Evolutionary conservation across 805 yeast genomes (phyloP).

Genomic region (Blastobotrys attinorum): DNA sequence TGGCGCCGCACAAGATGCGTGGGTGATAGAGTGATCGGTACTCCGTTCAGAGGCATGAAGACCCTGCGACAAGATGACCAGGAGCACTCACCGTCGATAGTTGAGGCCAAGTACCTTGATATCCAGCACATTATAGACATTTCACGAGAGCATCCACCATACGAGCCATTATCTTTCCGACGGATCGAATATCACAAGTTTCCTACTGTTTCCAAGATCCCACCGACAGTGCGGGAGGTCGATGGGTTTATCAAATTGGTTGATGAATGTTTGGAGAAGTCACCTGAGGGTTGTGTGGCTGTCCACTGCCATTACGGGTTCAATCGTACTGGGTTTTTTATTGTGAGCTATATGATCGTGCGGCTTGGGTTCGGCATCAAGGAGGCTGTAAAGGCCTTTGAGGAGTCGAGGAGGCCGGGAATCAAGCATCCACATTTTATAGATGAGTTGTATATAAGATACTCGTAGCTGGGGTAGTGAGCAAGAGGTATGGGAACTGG

Average conservation of each 20-base stretch:
- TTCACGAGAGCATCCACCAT: constrained; percentile 57
- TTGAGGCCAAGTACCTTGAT: constrained; percentile 45
- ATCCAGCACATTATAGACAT: constrained; percentile 60
- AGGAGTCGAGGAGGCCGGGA: constrained; percentile 55
- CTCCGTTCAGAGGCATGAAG: constrained; percentile 63
- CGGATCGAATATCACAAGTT: constrained; percentile 57
- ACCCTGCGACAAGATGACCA: constrained; percentile 60
- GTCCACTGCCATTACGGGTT: constrained; percentile 82
- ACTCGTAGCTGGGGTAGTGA: too few species aligned
- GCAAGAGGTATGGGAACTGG: too few species aligned
- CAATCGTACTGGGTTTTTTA: constrained; percentile 67
- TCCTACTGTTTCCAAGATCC: constrained; percentile 71
- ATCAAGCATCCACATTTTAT: constrained; percentile 71
- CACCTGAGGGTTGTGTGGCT: constrained; percentile 38
- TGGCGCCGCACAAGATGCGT: constrained; percentile 54
- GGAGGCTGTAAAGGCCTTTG: constrained; percentile 57
- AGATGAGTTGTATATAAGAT: constrained; percentile 61
- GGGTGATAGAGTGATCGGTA: constrained; percentile 27
- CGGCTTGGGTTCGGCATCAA: constrained; percentile 48
- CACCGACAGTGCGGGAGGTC: constrained; percentile 57
- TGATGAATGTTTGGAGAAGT: constrained; percentile 35
- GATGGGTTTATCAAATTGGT: constrained; percentile 47
- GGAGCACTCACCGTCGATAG: constrained; percentile 46
- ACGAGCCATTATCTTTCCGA: constrained; percentile 49
- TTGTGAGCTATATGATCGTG: constrained; percentile 62